phyloP scores from a whole-genome alignment of 2,329 filamentous ascomycete species.

The Aotearoamyces nothofagi region DNA sequence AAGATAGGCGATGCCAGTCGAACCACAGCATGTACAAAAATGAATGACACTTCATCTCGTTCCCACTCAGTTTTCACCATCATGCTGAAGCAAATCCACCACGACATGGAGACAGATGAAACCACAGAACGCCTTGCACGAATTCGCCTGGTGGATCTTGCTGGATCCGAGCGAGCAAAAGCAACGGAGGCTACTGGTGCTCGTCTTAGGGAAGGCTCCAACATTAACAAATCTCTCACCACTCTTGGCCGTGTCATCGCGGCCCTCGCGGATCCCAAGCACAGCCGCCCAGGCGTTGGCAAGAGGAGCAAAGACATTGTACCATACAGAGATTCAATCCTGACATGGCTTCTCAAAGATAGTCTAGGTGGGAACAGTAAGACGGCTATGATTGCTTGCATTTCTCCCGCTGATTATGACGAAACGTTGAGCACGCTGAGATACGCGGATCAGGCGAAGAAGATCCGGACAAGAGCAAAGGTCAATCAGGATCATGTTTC shows the following conservation, averaged over 20 bases:
- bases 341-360: constrained; percentile 83
- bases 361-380: constrained; percentile 93
- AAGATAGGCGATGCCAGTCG: constrained; percentile 75
- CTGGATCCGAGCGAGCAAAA: constrained; percentile 88
- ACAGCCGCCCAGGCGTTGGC: constrained; percentile 33
- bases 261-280: constrained; percentile 60
- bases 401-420: constrained; percentile 89
- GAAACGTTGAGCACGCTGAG: constrained; percentile 91
- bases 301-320: constrained; percentile 60
- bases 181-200: constrained; percentile 88
- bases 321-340: constrained; percentile 81
- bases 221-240: constrained; percentile 98
- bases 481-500: constrained; percentile 94
- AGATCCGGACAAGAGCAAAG: constrained; percentile 83
- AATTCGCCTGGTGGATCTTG: constrained; percentile 88
- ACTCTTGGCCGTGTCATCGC: constrained; percentile 93
- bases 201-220: constrained; percentile 82
- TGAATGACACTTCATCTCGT: constrained; percentile 96
- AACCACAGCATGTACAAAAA: constrained; percentile 88
- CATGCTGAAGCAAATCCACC: constrained; percentile 94
- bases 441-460: constrained; percentile 95
- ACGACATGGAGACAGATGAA: constrained; percentile 93
- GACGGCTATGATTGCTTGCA: constrained; percentile 98
- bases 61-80: constrained; percentile 98
- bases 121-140: constrained; percentile 89